Evolutionary conservation across 305 asterid genomes (phyloP), one percentile per base, ranked within the genome.

Genomic region (Solanum chacoense): DNA sequence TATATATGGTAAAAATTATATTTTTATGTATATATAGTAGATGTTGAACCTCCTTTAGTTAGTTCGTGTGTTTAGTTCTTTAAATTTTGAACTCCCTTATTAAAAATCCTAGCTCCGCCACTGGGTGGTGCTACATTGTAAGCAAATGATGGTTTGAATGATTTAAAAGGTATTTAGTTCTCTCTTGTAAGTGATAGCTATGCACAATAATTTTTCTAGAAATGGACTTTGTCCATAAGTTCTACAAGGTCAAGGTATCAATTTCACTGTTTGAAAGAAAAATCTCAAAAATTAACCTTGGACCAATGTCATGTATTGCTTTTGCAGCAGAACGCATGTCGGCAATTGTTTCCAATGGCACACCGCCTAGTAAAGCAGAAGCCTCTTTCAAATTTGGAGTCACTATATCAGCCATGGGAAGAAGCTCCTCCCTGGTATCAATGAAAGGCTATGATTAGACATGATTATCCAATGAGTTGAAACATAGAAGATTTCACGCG

Each of bases 311-410:
- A 91, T 96, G 93, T 76, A 97, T 95, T 38, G 96, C 90, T 91
- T 96, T 96, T 81, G 98, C 99, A 90, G 99, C 99, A 90, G 92
- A 92, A 78, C 91, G 97, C 99, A 97, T 97, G 93, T 97, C 99
- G 83, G 94, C 94, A 87, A 96, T 91, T 90, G 98, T 93, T 91
- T 94, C 92, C 89, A 97, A 84, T 7, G 93, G 93, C 83, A 89
- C 78, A 18, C 99, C 97, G 89, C 96, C 99, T 87, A 97, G 94
- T 90, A 97, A 89, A 87, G 94, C 94, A 89, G 99, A 96, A 3
- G 99, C 98, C 92, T 97, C 99, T 89, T 89, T 95, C 88, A 96
- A 86, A 93, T 97, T 96, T 86, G 99, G 99, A 76, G 99, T 97
- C 91, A 95, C 99, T 85, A 97, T 84, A 90, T 95, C 97, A 36